These are phyloP conservation scores for Excoecaria agallocha DNA, from an alignment of 345 rosid species.

Conservation along the genomic window DNA sequence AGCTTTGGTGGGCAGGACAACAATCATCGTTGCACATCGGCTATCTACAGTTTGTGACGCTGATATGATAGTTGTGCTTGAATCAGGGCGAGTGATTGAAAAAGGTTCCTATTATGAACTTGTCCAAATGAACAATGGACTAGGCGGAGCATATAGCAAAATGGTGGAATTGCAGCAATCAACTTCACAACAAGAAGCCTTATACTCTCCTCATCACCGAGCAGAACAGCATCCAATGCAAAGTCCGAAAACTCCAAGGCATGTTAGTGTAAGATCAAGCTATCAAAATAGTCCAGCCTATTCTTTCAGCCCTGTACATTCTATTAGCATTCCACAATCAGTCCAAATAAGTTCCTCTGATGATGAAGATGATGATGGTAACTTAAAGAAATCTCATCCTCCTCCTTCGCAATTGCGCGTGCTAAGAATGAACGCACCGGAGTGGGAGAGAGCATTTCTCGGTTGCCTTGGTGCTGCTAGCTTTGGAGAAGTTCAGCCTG, in stretches of 20 bases:
- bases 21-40: constrained; percentile 48
- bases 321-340: not conserved
- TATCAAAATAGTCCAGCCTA: constrained; percentile 3
- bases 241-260: constrained; percentile 3
- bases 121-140: constrained; percentile 37
- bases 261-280: not conserved
- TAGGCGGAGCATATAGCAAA: constrained; percentile 31
- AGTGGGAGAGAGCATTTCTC: constrained; percentile 27
- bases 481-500: constrained; percentile 28
- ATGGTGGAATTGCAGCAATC: constrained; percentile 52
- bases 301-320: not conserved
- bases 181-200: constrained; percentile 20
- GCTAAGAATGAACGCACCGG: constrained; percentile 26
- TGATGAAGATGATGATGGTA: constrained; percentile 8
- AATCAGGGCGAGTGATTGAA: constrained; percentile 44
- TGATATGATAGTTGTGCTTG: constrained; percentile 42
- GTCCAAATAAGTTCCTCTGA: not conserved
- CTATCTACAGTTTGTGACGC: constrained; percentile 45
- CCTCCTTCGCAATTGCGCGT: constrained; percentile 24
- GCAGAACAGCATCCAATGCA: not conserved
- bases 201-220: constrained; percentile 30
- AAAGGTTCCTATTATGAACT: constrained; percentile 51
- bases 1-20: constrained; percentile 52
- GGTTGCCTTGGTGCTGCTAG: constrained; percentile 30
- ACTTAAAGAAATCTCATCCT: constrained; percentile 3